Conservation (phyloP, 306 rosid species). For the Quillaja saponaria region DNA sequence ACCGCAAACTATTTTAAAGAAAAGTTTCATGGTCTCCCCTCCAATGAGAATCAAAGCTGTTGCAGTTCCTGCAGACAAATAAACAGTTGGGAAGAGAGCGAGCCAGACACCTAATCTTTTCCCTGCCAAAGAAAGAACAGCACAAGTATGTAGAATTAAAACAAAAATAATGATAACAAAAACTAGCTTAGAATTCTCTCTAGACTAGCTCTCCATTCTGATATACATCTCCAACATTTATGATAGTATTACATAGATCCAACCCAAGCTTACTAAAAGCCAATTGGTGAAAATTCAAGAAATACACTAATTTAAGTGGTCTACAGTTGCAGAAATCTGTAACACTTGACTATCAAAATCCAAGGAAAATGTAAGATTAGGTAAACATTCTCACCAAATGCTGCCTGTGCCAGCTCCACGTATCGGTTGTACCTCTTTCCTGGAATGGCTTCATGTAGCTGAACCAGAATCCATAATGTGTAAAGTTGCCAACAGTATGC, state of each 20-base stretch:
- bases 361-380: too few relatives aligned
- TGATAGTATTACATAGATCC: too few relatives aligned
- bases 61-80: constrained; percentile 97
- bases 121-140: constrained; percentile 51
- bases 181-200: too few relatives aligned
- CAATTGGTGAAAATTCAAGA: too few relatives aligned
- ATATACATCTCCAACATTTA: too few relatives aligned
- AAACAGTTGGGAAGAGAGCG: constrained; percentile 90
- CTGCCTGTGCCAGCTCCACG: constrained; percentile 98
- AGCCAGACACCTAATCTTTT: constrained; percentile 98
- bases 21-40: constrained; percentile 98
- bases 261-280: too few relatives aligned
- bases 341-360: too few relatives aligned
- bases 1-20: constrained; percentile 93
- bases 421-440: constrained; percentile 98
- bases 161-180: background rate
- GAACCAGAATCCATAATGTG: constrained; percentile 95
- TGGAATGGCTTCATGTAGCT: constrained; percentile 97
- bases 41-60: constrained; percentile 96
- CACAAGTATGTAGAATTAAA: background rate
- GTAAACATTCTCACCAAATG: constrained; percentile 68
- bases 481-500: constrained; percentile 96
- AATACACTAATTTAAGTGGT: too few relatives aligned
- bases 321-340: too few relatives aligned
- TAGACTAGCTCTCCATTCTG: too few relatives aligned